These are phyloP conservation scores for Tulasnella sp. DNA, from an alignment of 768 basidiomycete genomes.

Conservation along the genomic window DNA sequence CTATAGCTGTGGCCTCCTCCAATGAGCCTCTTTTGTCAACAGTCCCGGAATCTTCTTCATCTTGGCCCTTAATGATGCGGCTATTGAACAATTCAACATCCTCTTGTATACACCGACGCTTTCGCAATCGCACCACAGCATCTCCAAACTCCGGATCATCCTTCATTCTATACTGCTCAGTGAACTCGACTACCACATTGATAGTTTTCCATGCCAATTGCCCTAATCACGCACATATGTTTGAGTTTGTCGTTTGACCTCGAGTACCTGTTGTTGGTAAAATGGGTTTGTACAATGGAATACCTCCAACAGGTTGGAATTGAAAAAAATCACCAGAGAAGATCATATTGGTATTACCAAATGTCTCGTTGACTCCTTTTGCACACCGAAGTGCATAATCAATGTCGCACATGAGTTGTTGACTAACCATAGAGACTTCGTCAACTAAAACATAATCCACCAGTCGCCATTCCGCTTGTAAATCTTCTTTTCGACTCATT, in stretches of 20 bases:
- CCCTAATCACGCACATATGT: not conserved
- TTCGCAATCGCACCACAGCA: conserved; percentile 21
- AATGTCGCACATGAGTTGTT: conserved; percentile 25
- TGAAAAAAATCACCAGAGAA: conserved; percentile 37
- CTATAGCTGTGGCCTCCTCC: conserved; percentile 5
- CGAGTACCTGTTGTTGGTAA: not conserved
- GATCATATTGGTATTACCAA: conserved; percentile 33
- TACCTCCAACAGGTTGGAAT: conserved; percentile 29
- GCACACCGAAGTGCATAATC: conserved; percentile 26
- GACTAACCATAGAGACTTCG: conserved; percentile 32
- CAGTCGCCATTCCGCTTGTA: conserved; percentile 29
- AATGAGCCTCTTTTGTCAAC: not conserved
- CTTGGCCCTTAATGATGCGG: conserved; percentile 9
- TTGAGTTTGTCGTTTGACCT: not conserved
- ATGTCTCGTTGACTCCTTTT: conserved; percentile 23
- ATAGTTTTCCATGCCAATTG: conserved; percentile 20
- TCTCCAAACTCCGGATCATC: conserved; percentile 21
- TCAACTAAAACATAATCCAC: conserved; percentile 33
- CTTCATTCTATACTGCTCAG: conserved; percentile 24
- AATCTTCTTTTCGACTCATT: conserved; percentile 18
- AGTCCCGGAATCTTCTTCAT: not conserved
- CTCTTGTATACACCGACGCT: conserved; percentile 22
- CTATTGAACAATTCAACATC: conserved; percentile 30
- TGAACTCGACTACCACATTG: conserved; percentile 19
- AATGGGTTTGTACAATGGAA: conserved; percentile 23